Base-by-base conservation (phyloP, 2,329 filamentous ascomycete species). In the Aotearoamyces nothofagi region DNA sequence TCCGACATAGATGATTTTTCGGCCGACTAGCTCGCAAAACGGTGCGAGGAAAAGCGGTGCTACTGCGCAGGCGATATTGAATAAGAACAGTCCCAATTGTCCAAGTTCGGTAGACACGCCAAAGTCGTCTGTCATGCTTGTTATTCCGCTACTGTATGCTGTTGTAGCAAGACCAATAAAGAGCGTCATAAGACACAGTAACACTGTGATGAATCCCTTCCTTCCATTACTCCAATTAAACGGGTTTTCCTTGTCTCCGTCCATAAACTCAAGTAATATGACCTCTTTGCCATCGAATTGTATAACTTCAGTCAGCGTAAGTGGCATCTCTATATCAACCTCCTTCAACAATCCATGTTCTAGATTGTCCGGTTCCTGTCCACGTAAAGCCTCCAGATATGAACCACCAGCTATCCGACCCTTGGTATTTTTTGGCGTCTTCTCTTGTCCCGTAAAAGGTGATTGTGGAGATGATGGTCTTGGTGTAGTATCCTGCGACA, bases 11-110 rank as follows among this genome's bases (percentile, higher is more conserved):
- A 92, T 78, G 0, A 83, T 79, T 29, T 79, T 70, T 5, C 84
- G 69, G 5, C 84, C 84, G 49, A 87, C 82, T 44, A 90, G 75
- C 53, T 93, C 84, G 3, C 76, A 83, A 39, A 92, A 75, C 0
- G 84, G 84, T 0, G 84, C 84, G 0, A 92, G 62, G 2, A 82
- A 63, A 78, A 93, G 90, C 0, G 84, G 84, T 0, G 80, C 78
- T n/a, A 84, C 47, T 2, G 58, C 74, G 39, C 81, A 82, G 0
- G 67, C 80, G 39, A 92, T 92, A 4, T 84, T 84, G 26, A 69
- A 48, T 22, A 80, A 87, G 51, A 90, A 93, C 10, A 66, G 49
- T 34, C 61, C 61, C 5, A 65, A 41, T 40, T 66, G 53, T 17
- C 60, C 61, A 4, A 61, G 42, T 30, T 57, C 52, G 0, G 44